Evolutionary conservation across 2,329 filamentous ascomycete species (phyloP), one percentile per base, ranked within the genome.

Genomic region (Calonectria pauciramosa): DNA sequence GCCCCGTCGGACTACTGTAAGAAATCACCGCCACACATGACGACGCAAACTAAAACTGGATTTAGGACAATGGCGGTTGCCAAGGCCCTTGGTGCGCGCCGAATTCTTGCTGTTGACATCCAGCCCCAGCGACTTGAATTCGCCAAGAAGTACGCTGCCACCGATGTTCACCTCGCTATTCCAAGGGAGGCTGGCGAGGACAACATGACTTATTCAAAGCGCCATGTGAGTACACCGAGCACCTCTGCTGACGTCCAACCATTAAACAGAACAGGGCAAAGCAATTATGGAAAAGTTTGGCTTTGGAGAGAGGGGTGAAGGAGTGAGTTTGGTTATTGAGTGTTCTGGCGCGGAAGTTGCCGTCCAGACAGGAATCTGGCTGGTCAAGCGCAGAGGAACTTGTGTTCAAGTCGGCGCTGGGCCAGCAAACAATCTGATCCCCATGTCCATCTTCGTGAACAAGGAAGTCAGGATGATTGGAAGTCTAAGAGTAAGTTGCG

Each of bases 271-370:
- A 34, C 14, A 65, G 36, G 60, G 60, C 36, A 49, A 65, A 14
- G 38, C 38, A 7, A 65, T 65, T 11, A 65, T 65, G 60, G 60
- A 65, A n/a, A 65, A 65, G 38, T 65, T 65, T 65, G 60, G 38
- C 3, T 65, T 65, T n/a, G 60, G 60, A 4, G 60, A 65, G 60
- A 41, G 60, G 20, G 60, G 60, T 11, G 60, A 65, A 13, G 60
- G 60, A 7, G 18, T 65, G 3, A 38, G 49, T 9, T n/a, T 65
- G 7, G 60, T 65, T 11, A 65, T 65, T 20, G 60, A 65, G 26
- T 65, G 60, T 38, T 65, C 60, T 7, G 60, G 60, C 18, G 60
- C 60, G 2, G 60, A 65, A n/a, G 60, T 65, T 44, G 38, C 36
- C 13, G 60, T 65, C 20, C 60, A 65, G 8, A 65, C 60, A 3